These are phyloP conservation scores for Kwoniella bestiolae DNA, from an alignment of 768 basidiomycete species.

Conservation along the genomic window DNA sequence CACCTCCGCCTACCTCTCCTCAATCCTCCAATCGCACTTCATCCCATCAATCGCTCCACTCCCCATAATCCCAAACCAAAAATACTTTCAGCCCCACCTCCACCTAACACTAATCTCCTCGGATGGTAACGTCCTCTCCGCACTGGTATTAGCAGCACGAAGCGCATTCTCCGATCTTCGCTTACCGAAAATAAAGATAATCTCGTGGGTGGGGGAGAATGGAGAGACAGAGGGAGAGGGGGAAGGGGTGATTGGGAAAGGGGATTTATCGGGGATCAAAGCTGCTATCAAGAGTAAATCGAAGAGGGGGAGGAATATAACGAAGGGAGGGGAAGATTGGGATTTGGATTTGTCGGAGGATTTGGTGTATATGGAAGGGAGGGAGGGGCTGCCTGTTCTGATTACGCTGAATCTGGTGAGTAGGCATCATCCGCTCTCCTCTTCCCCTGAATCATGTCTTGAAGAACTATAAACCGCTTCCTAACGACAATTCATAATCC, in stretches of 20 bases:
- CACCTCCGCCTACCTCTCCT: conserved; percentile 43
- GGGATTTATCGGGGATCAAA: conserved; percentile 53
- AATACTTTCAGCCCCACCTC: conserved; percentile 54
- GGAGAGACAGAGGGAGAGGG: conserved; percentile 23
- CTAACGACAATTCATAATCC: no score
- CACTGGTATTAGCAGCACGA: conserved; percentile 50
- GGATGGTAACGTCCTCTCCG: conserved; percentile 38
- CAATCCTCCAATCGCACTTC: conserved; percentile 51
- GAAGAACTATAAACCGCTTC: no score
- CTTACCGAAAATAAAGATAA: conserved; percentile 50
- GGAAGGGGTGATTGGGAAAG: conserved; percentile 32
- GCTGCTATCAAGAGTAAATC: conserved; percentile 47
- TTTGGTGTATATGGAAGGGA: conserved; percentile 30
- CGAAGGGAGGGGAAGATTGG: conserved; percentile 52
- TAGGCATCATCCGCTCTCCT: no score
- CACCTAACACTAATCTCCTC: conserved; percentile 53
- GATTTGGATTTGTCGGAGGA: conserved; percentile 51
- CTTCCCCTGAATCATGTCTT: no score
- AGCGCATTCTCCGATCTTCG: conserved; percentile 49
- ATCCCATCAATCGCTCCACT: conserved; percentile 51
- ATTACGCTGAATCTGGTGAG: conserved; percentile 54
- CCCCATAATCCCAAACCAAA: conserved; percentile 50
- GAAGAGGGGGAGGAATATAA: conserved; percentile 25
- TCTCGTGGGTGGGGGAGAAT: conserved; percentile 37
- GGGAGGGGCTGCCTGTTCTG: conserved; percentile 48